These are phyloP conservation scores for Trichoderma simmonsii DNA, from an alignment of 2,329 filamentous ascomycete genomes.

Conservation along the genomic window DNA sequence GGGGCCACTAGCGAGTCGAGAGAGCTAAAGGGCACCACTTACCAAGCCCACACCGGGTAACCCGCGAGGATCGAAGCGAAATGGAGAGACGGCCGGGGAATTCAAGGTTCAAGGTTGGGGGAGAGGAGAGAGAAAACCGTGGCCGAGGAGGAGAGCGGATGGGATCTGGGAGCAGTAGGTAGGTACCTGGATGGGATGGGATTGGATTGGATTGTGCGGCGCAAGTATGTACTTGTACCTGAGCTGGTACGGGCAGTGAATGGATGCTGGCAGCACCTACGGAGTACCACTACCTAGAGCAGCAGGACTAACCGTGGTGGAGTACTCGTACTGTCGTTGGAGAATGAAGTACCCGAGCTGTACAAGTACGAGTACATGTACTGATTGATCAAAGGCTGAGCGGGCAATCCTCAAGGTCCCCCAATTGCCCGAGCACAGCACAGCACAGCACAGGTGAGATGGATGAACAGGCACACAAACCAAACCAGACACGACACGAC, in stretches of 20 bases:
- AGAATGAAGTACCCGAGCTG: no score
- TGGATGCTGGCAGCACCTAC: background rate
- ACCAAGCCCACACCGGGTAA: constrained; percentile 13
- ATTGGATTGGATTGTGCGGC: background rate
- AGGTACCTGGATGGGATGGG: background rate
- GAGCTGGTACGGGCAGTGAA: background rate
- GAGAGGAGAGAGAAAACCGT: background rate
- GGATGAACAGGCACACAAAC: background rate
- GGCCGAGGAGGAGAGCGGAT: background rate
- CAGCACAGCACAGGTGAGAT: background rate
- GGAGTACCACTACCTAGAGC: background rate
- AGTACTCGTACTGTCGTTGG: background rate
- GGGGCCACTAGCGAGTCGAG: constrained; percentile 8
- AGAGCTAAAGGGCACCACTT: constrained; percentile 14
- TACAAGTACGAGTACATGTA: background rate
- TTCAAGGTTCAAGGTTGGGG: background rate
- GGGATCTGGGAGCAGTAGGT: background rate
- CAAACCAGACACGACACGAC: background rate
- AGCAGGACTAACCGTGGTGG: background rate
- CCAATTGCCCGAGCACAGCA: background rate
- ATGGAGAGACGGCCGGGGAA: constrained; percentile 10
- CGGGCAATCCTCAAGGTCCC: background rate
- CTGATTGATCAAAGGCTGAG: background rate
- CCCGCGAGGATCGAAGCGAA: constrained; percentile 9
- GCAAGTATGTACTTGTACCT: background rate